These are phyloP conservation scores for Phellopilus nigrolimitatus DNA, from an alignment of 1,284 basidiomycete genomes.

Conservation along the genomic window DNA sequence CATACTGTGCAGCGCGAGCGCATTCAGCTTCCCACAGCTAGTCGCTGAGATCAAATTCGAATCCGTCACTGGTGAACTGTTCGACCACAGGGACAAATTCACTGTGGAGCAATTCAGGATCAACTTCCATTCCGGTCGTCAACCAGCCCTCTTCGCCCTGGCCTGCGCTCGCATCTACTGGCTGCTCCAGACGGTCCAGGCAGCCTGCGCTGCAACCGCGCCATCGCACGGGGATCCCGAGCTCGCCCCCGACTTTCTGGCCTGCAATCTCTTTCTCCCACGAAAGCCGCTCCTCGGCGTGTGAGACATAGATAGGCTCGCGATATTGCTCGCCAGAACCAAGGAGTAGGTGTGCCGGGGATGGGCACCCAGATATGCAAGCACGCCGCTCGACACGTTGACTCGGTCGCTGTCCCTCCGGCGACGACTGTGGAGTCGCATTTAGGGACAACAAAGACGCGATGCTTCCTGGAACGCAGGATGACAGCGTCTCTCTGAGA, in stretches of 20 bases:
- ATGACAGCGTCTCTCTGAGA: conserved; percentile 8
- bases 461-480: conserved; percentile 16
- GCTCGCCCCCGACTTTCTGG: conserved; percentile 41
- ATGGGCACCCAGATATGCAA: conserved; percentile 45
- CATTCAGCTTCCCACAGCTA: too few species aligned
- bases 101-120: not conserved
- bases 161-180: conserved; percentile 6
- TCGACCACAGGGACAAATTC: not conserved
- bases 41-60: conserved; percentile 13
- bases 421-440: conserved; percentile 1
- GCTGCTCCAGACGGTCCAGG: conserved; percentile 49
- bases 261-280: conserved; percentile 60
- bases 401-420: not conserved
- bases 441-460: conserved; percentile 5
- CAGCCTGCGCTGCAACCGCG: conserved; percentile 61
- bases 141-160: conserved; percentile 19
- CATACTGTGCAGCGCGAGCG: too few species aligned
- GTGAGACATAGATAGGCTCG: conserved; percentile 44
- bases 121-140: conserved; percentile 2
- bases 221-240: conserved; percentile 59
- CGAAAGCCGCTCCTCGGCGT: conserved; percentile 56
- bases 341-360: conserved; percentile 39
- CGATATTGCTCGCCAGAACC: conserved; percentile 21
- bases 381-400: not conserved
- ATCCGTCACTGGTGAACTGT: conserved; percentile 8